Base-by-base conservation (phyloP, 2,329 filamentous ascomycete genomes). In the Chaetomium strumarium region DNA sequence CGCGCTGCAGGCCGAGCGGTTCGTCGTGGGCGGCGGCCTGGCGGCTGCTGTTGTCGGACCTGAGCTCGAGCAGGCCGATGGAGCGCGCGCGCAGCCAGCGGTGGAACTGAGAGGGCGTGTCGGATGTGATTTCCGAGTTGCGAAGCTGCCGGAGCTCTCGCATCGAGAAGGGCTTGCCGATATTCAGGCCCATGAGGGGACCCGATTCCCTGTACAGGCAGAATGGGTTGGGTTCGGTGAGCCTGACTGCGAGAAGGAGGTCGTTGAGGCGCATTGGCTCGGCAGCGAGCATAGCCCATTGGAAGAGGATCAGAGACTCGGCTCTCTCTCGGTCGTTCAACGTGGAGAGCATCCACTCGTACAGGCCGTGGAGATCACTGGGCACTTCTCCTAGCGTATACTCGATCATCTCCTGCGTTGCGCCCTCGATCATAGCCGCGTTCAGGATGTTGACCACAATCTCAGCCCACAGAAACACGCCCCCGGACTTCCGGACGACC, bases 381-480 rank as follows among this genome's bases (percentile, higher is more conserved):
- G 66, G 65, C 33, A 67, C 59, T 41, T 67, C 65, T n/a, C 61
- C 60, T 5, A 68, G 47, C 8, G 63, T 66, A 49, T 64, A 60
- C 34, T 67, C 65, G 39, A 68, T 62, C n/a, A 68, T 54, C 19
- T 68, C 63, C 20, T 64, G 63, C 1, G 63, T 63, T 0, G 67
- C 66, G 6, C 67, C 67, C 41, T 68, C 67, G 8, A 57, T 58
- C 45, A 67, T 66, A 46, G 67, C 67, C 10, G 66, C 63, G 46
- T 69, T 69, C n/a, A 69, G 56, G 14, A 69, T 68, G 41, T 66
- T 64, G 36, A 68, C 66, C 1, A 68, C 64, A 33, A 69, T 66
- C 55, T 68, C 66, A 1, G 66, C 66, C 67, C 67, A 69, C 8
- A 69, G 55, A 44, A 68, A 66, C 16, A 65, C 62, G 20, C 67